These are phyloP conservation scores for Lachnellula suecica DNA, from an alignment of 2,329 filamentous ascomycete genomes.

Conservation along the genomic window DNA sequence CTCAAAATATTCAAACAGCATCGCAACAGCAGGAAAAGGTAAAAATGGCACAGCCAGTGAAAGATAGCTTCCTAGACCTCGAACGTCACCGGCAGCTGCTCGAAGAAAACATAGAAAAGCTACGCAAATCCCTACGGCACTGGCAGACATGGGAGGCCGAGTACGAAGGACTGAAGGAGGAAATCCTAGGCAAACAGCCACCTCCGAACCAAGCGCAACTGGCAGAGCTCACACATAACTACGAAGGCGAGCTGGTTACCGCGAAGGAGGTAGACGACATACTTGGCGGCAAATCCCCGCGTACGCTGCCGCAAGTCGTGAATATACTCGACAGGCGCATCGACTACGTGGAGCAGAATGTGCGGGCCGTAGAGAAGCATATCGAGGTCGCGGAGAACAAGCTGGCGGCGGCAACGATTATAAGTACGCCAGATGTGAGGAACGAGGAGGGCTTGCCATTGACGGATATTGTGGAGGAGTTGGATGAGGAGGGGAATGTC, in stretches of 20 bases:
- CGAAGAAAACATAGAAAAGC: slow-evolving; percentile 71
- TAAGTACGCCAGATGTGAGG: slow-evolving; percentile 58
- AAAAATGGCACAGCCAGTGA: slow-evolving; percentile 29
- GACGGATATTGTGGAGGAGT: slow-evolving; percentile 87
- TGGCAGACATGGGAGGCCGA: slow-evolving; percentile 92
- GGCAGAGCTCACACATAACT: slow-evolving; percentile 50
- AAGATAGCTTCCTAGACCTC: slow-evolving; percentile 57
- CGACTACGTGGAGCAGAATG: slow-evolving; percentile 87
- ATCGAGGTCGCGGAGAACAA: slow-evolving; percentile 66
- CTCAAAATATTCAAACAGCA: no score
- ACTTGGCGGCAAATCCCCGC: slow-evolving; percentile 39
- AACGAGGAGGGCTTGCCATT: slow-evolving; percentile 74
- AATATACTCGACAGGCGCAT: slow-evolving; percentile 71
- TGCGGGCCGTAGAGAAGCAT: slow-evolving; percentile 69
- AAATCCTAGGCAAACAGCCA: slow-evolving; percentile 53
- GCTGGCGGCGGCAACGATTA: slow-evolving; percentile 60
- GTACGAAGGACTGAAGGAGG: slow-evolving; percentile 85
- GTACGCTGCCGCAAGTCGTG: slow-evolving; percentile 62
- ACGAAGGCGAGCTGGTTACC: slow-evolving; percentile 61
- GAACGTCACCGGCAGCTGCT: slow-evolving; percentile 75
- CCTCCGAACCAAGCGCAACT: slow-evolving; percentile 47
- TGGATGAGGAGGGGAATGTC: slow-evolving; percentile 88
- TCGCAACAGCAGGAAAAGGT: no score
- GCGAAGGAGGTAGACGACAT: slow-evolving; percentile 55
- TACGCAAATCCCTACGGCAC: slow-evolving; percentile 75